Percentiles rank a stretch among this genome's conserved stretches.
Evolutionary conservation across 257 asterid genomes (phyloP).

Genomic region (Solanum dulcamara): DNA sequence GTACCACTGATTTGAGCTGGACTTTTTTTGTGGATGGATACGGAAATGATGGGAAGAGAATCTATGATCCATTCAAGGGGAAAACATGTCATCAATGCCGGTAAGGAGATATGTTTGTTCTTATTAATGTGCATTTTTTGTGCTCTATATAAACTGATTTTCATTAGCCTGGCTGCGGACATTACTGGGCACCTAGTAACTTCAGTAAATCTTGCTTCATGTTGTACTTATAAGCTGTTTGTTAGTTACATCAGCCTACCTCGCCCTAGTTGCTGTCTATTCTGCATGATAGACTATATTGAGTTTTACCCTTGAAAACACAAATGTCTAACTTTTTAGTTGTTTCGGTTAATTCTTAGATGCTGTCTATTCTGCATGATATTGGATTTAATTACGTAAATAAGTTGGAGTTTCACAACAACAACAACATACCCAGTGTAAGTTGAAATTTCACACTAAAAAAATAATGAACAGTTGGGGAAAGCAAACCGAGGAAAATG

Average conservation of each 20-base stretch:
- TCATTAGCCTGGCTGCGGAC: background rate
- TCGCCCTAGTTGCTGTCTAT: background rate
- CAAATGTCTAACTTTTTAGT: background rate
- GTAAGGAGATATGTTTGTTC: constrained; percentile 20
- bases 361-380: background rate
- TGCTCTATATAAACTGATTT: background rate
- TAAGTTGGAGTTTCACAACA: background rate
- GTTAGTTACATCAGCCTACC: background rate
- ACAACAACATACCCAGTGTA: too few species aligned
- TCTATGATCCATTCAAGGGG: constrained; percentile 72
- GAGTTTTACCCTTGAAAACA: background rate
- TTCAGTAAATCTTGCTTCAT: background rate
- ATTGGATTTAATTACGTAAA: background rate
- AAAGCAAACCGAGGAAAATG: background rate
- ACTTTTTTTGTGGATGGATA: constrained; percentile 76
- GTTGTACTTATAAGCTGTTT: background rate
- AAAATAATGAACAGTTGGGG: background rate
- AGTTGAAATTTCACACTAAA: background rate
- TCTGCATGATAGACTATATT: too few species aligned
- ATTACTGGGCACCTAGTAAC: background rate
- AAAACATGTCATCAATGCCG: constrained; percentile 98
- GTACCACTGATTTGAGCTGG: constrained; percentile 76
- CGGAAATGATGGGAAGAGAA: constrained; percentile 77
- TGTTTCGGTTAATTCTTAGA: background rate
- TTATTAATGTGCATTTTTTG: background rate